Evolutionary conservation across 2,329 filamentous ascomycete species (phyloP), one percentile per base, ranked within the genome.

Genomic region (Tricladium varicosporioides): DNA sequence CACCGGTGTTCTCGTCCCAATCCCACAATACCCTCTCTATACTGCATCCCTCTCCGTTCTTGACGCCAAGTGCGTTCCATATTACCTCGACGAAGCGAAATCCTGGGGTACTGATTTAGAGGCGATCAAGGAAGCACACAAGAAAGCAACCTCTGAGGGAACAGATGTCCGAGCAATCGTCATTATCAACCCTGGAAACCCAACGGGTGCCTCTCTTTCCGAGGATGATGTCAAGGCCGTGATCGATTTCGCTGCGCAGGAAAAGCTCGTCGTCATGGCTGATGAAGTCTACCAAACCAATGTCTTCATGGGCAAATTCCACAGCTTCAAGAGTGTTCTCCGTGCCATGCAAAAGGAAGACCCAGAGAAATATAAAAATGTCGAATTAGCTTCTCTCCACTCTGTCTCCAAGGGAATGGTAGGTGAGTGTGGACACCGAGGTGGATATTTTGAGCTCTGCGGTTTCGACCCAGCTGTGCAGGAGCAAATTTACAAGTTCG

Each of bases 211-310:
- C 51, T 94, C 88, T 53, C 83, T 99, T 15, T 79, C 87, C 36
- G 82, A 88, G 63, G 81, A 85, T 16, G 91, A 97, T 69, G 86
- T 99, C 73, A 85, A 87, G 69, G 81, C 82, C 51, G 90, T 97
- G n/a, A 82, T 97, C 65, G 85, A 94, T 63, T 88, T 97, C 62
- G 93, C 94, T 42, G 87, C 86, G 27, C 81, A 92, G 73, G 85
- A 97, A 79, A 85, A 87, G 66, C 82, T 99, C 22, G 92, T 97
- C 55, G 80, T 97, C 63, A 84, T 99, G 69, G 94, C 94, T 52
- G 94, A 99, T 70, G 94, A 99, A 75, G 94, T 99, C 40, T 99
- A 99, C 83, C 94, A 99, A 78, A 97, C 94, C 71, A 99, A 99
- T 75, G 89, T 99, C 67, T 99, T 99, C 76, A 79, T 89, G 60